Evolutionary conservation across 106 monocot genomes (phyloP), one percentile per base, ranked within the genome.

Genomic region (Allium fistulosum): DNA sequence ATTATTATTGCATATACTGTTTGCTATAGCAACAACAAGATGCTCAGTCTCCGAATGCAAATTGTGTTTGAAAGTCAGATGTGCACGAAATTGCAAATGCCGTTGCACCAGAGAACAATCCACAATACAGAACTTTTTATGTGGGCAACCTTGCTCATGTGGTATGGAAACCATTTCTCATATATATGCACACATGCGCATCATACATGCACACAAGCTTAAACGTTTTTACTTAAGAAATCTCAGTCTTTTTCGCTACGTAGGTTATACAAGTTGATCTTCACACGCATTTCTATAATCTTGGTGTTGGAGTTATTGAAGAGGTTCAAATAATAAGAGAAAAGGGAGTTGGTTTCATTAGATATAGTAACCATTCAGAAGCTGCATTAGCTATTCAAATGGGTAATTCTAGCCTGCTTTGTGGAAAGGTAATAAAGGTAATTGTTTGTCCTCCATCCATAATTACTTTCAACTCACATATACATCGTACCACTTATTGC

Each of bases 51-150:
- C 22, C 0, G 22, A 22, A 22, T 22, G 22, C 22, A 22, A 22
- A 22, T 22, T 22, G 1, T 22, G 22, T 22, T 22, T 22, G 22
- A 5, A 37, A 37, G 37, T 37, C 37, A 51, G 83, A 73, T 73
- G 72, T 72, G 15, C 83, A 81, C 48, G 88, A 81, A 62, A 64
- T 22, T 49, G 26, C 64, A 55, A 75, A 71, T 66, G 83, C 80
- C 59, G 88, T 74, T 70, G 79, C 63, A 63, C 93, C 88, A 47
- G 93, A 89, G 75, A 86, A 93, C 62, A 89, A 93, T 16, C 81
- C 84, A 13, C 83, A 89, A 22, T 93, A 79, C 59, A 93, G 83
- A 7, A 86, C 93, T 68, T 88, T 93, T 49, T 93, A 93, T 81
- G 88, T 86, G 15, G 93, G 93, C 17, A 93, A 93, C 64, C 85